Conservation (phyloP, 1,284 basidiomycete species). For the Sanghuangporus sanghuang region DNA sequence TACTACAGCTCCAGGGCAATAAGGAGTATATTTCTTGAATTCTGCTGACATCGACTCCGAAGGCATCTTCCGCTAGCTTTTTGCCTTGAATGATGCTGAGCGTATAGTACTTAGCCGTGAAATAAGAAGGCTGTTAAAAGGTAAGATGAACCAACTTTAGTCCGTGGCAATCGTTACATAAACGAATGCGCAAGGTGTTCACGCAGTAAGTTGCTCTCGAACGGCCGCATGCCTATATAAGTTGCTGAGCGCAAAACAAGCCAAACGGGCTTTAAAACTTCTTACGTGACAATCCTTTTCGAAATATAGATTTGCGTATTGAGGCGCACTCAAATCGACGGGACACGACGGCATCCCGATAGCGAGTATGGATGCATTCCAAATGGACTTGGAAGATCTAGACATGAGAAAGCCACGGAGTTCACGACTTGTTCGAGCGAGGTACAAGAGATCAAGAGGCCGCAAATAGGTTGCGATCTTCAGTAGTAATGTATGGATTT, state of each 20-base stretch:
- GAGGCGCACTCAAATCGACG: constrained; percentile 10
- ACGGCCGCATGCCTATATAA: neutral
- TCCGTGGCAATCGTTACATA: constrained; percentile 3
- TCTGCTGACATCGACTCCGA: neutral
- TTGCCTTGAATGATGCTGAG: neutral
- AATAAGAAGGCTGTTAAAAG: neutral
- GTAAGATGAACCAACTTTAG: neutral
- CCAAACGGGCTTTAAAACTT: neutral
- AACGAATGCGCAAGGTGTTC: neutral
- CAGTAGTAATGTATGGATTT: neutral
- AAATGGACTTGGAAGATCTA: constrained; percentile 7
- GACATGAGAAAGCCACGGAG: constrained; percentile 11
- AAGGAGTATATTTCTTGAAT: neutral
- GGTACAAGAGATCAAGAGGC: constrained; percentile 13
- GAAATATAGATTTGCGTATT: constrained; percentile 11
- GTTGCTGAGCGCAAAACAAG: neutral
- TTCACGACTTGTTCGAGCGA: constrained; percentile 2
- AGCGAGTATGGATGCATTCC: neutral
- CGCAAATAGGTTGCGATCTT: constrained; percentile 12
- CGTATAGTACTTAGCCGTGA: neutral
- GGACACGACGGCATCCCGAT: constrained; percentile 12
- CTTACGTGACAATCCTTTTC: constrained; percentile 14
- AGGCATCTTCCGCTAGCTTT: neutral
- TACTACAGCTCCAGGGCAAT: neutral
- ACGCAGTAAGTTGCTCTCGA: neutral